Conservation (phyloP, 352 stramenopile species). For the Vaucheria bursata region DNA sequence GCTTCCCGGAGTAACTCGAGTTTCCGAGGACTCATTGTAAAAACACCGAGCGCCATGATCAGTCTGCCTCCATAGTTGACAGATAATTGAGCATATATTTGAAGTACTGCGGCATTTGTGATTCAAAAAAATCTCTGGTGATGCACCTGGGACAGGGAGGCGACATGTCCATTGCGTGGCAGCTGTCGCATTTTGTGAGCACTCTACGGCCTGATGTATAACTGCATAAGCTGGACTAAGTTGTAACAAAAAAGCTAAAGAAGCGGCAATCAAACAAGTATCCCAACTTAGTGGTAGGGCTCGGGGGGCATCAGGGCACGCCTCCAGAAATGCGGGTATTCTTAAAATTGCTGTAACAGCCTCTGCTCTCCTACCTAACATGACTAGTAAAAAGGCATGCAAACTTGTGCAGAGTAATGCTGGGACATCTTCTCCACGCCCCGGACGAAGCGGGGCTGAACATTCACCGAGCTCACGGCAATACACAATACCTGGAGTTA, state of each 20-base stretch:
- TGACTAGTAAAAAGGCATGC: constrained; percentile 33
- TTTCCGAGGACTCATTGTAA: no score
- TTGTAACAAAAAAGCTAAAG: constrained; percentile 27
- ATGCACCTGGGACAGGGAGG: constrained; percentile 18
- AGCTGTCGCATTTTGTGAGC: constrained; percentile 14
- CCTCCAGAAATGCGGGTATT: constrained; percentile 23
- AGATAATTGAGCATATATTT: constrained; percentile 44
- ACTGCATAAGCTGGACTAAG: constrained; percentile 11
- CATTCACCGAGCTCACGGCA: background rate
- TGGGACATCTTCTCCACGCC: constrained; percentile 15
- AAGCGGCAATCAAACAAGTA: constrained; percentile 27
- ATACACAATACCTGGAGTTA: background rate
- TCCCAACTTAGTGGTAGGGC: constrained; percentile 38
- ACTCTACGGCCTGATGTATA: constrained; percentile 11
- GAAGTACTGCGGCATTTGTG: constrained; percentile 28
- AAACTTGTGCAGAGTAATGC: constrained; percentile 25
- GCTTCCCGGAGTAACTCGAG: no score
- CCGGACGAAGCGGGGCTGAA: constrained; percentile 10
- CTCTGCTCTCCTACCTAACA: constrained; percentile 16
- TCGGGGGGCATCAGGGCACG: constrained; percentile 3
- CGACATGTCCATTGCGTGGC: constrained; percentile 26
- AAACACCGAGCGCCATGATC: no score
- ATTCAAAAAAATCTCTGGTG: constrained; percentile 8
- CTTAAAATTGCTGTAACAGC: constrained; percentile 10
- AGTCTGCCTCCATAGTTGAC: constrained; percentile 14